Percentiles rank a stretch among this genome's conserved stretches.
Evolutionary conservation across 2,329 filamentous ascomycete species (phyloP).

Genomic region (Colletotrichum noveboracense): DNA sequence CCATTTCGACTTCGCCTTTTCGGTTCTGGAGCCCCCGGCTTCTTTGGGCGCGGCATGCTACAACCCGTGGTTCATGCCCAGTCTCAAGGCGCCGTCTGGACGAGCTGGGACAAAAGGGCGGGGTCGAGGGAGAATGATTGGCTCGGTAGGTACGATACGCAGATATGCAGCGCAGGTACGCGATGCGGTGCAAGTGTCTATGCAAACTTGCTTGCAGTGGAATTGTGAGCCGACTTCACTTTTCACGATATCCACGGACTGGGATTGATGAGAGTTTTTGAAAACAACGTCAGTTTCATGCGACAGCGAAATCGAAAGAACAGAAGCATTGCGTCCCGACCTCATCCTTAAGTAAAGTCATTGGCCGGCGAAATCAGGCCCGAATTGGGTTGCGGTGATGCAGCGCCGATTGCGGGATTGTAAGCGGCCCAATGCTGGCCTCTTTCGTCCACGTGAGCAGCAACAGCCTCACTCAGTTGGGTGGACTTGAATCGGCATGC

Average conservation of each 20-base stretch:
- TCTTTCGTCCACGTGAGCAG: slow-evolving; percentile 15
- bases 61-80: slow-evolving; percentile 1
- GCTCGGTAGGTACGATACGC: slow-evolving; percentile 13
- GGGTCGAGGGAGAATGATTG: slow-evolving; percentile 17
- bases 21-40: slow-evolving; percentile 46
- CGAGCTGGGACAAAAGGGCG: slow-evolving; percentile 9
- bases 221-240: not conserved
- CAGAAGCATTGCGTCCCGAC: not conserved
- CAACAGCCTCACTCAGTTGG: slow-evolving; percentile 17
- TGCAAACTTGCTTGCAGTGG: not conserved
- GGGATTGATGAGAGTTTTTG: not conserved
- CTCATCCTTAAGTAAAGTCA: slow-evolving; percentile 13
- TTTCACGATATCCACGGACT: not conserved
- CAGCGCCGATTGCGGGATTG: slow-evolving; percentile 22
- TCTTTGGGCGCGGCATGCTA: slow-evolving; percentile 48
- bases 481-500: slow-evolving; percentile 8
- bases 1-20: slow-evolving; percentile 51
- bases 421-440: slow-evolving; percentile 17
- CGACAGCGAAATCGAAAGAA: not conserved
- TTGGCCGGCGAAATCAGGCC: slow-evolving; percentile 18
- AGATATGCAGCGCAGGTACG: slow-evolving; percentile 7
- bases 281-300: not conserved
- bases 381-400: slow-evolving; percentile 21
- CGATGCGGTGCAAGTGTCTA: not conserved
- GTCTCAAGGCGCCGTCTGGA: not conserved